Evolutionary conservation across 1,284 basidiomycete genomes (phyloP).

Genomic region (Phellinidium pouzarii): DNA sequence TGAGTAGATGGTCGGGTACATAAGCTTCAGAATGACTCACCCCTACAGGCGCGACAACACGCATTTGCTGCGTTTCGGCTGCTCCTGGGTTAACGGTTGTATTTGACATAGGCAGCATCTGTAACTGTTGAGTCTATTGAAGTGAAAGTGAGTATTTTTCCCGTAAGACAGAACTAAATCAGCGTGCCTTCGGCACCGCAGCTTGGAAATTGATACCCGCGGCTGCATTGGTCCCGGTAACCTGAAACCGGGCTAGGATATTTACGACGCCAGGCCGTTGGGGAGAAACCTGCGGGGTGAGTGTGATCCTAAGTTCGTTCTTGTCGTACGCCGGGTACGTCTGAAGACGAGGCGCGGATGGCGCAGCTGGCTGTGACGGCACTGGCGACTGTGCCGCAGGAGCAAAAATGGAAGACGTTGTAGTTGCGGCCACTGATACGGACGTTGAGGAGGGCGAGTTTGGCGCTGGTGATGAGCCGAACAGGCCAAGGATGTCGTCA

Average conservation of each 20-base stretch:
- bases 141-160: slow-evolving; percentile 7
- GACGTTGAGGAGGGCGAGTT: slow-evolving; percentile 25
- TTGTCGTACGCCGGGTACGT: slow-evolving; percentile 88
- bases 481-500: slow-evolving; percentile 90
- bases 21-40: slow-evolving; percentile 47
- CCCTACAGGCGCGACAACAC: slow-evolving; percentile 82
- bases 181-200: slow-evolving; percentile 87
- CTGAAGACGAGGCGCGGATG: slow-evolving; percentile 48
- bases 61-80: slow-evolving; percentile 92
- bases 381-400: slow-evolving; percentile 21
- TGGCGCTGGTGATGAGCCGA: slow-evolving; percentile 49
- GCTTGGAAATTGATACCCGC: slow-evolving; percentile 88
- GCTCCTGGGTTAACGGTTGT: slow-evolving; percentile 70
- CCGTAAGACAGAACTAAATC: slow-evolving; percentile 4
- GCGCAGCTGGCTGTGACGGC: slow-evolving; percentile 27
- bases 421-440: slow-evolving; percentile 20
- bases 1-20: no score
- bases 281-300: slow-evolving; percentile 80
- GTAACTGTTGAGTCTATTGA: slow-evolving; percentile 86
- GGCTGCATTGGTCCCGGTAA: slow-evolving; percentile 45
- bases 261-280: slow-evolving; percentile 82
- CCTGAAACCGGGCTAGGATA: slow-evolving; percentile 85
- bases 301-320: slow-evolving; percentile 82
- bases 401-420: slow-evolving; percentile 20
- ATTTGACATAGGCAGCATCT: slow-evolving; percentile 97